These are phyloP conservation scores for Yamadazyma oceani DNA, from an alignment of 1,139 yeast genomes.

Conservation along the genomic window DNA sequence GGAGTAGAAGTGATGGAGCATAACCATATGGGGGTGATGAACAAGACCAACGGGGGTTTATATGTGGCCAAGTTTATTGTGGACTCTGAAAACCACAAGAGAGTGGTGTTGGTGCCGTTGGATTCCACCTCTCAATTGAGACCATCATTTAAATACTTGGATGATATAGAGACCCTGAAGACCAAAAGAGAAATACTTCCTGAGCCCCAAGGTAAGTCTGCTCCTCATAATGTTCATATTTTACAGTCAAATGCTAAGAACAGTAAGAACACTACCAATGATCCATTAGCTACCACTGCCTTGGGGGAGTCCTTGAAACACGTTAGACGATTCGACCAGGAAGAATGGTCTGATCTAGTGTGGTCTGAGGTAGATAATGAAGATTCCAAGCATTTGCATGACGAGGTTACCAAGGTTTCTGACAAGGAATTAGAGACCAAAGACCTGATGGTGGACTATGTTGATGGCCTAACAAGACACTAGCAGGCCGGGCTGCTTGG, in stretches of 20 bases:
- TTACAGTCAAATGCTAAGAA: conserved; percentile 44
- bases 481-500: no score
- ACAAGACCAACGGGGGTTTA: conserved; percentile 52
- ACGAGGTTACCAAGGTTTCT: neutral
- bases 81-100: conserved; percentile 23
- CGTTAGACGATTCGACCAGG: conserved; percentile 75
- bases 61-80: conserved; percentile 35
- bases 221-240: conserved; percentile 37
- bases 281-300: conserved; percentile 63
- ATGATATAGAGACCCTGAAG: conserved; percentile 41
- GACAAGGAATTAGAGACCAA: conserved; percentile 2
- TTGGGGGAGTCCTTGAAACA: conserved; percentile 82
- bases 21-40: conserved; percentile 67
- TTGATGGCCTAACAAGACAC: conserved; percentile 4
- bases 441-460: conserved; percentile 8
- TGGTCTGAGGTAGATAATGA: conserved; percentile 48
- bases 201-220: conserved; percentile 26
- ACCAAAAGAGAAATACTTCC: conserved; percentile 24
- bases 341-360: conserved; percentile 49
- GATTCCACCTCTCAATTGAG: conserved; percentile 74
- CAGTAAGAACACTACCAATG: conserved; percentile 65
- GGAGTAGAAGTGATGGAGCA: conserved; percentile 57
- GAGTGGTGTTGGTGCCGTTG: conserved; percentile 65
- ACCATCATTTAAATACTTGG: conserved; percentile 79
- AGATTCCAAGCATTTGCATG: conserved; percentile 9